These are phyloP conservation scores for Viridothelium virens DNA, from an alignment of 495 filamentous ascomycete species.

Conservation along the genomic window DNA sequence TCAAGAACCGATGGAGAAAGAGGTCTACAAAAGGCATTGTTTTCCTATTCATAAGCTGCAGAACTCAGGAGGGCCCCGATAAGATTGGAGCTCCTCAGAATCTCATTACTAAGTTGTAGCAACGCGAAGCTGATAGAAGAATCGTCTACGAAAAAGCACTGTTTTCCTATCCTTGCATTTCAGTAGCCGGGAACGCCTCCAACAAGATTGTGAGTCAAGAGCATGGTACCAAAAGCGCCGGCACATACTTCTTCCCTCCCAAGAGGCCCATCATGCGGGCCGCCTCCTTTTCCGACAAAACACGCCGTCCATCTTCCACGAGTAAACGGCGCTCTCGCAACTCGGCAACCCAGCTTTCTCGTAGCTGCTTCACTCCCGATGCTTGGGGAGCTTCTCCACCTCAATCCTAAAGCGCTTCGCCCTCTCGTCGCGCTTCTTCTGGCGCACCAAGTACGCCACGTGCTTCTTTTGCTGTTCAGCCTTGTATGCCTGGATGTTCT, in stretches of 20 bases:
- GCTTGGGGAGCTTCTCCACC: background rate
- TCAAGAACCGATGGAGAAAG: too few relatives aligned
- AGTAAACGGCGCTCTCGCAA: background rate
- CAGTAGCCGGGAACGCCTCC: too few relatives aligned
- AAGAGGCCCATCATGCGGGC: background rate
- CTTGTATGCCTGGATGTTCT: background rate
- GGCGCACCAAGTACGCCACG: background rate
- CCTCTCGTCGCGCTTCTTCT: background rate
- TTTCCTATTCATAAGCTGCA: too few relatives aligned
- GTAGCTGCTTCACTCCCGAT: background rate
- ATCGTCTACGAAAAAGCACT: too few relatives aligned
- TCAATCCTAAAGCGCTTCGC: background rate
- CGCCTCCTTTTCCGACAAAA: background rate
- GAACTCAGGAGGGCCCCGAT: too few relatives aligned
- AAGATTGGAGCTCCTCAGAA: too few relatives aligned
- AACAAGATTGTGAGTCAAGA: background rate
- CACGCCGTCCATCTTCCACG: background rate
- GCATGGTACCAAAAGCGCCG: background rate
- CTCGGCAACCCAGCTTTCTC: background rate
- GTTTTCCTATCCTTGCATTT: too few relatives aligned
- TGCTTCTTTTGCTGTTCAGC: background rate
- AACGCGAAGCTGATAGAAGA: too few relatives aligned
- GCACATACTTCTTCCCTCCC: background rate
- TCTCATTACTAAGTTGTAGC: too few relatives aligned
- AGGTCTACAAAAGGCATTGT: too few relatives aligned